These are phyloP conservation scores for Mrakia gelida DNA, from an alignment of 768 basidiomycete genomes.

Conservation along the genomic window DNA sequence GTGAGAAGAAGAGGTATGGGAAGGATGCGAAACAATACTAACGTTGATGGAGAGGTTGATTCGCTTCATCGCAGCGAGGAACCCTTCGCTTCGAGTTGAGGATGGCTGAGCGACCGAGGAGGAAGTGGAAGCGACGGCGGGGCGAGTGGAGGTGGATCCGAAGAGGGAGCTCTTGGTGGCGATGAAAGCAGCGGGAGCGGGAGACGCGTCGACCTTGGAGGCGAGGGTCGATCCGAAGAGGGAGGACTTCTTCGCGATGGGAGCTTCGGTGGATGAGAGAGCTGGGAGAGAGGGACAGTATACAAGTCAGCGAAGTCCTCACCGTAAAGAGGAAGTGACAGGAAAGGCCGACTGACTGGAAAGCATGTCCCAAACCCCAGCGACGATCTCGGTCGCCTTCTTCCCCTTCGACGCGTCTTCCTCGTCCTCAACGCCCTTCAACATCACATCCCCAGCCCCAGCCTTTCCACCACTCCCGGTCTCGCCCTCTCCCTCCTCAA, in stretches of 20 bases:
- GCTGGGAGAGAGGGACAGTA: not conserved
- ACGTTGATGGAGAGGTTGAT: slow-evolving; percentile 31
- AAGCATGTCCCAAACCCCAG: slow-evolving; percentile 12
- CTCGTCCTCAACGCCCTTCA: slow-evolving; percentile 30
- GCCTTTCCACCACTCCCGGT: slow-evolving; percentile 13
- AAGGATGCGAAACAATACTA: not conserved
- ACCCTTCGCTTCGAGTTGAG: not conserved
- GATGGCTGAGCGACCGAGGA: slow-evolving; percentile 1
- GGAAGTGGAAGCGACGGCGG: not conserved
- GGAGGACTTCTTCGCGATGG: not conserved
- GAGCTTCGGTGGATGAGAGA: not conserved
- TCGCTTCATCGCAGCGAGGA: slow-evolving; percentile 8
- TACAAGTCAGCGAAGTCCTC: not conserved
- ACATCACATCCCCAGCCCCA: slow-evolving; percentile 37
- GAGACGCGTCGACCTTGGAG: not conserved
- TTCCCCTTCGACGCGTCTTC: slow-evolving; percentile 28
- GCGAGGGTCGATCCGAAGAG: not conserved
- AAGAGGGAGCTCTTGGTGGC: slow-evolving; percentile 17
- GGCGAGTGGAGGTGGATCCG: not conserved
- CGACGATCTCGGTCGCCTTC: slow-evolving; percentile 12
- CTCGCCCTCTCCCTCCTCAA: slow-evolving; percentile 41
- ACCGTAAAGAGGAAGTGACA: not conserved
- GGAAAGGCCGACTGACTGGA: not conserved
- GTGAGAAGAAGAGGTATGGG: not conserved
- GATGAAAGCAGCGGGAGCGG: not conserved